These are phyloP conservation scores for Citrus inodora DNA, from an alignment of 345 rosid species.

Conservation along the genomic window DNA sequence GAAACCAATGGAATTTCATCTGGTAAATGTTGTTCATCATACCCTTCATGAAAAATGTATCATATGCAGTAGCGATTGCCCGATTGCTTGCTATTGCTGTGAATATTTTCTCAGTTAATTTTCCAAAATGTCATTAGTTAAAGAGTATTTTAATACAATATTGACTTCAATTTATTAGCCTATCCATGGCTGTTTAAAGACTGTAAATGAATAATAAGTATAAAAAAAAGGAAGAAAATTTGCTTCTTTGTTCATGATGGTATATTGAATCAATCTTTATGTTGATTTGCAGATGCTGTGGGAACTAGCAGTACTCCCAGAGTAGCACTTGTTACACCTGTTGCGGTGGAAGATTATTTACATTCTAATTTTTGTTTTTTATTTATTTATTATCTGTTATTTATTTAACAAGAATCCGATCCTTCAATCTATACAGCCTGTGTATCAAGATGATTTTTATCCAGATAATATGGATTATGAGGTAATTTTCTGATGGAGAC, in stretches of 20 bases:
- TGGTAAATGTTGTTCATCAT: background rate
- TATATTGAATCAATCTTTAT: background rate
- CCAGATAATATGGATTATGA: constrained; percentile 1
- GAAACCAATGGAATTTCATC: background rate
- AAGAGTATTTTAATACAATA: background rate
- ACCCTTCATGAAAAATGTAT: no score
- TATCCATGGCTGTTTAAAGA: background rate
- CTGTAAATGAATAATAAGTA: no score
- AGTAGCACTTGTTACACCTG: background rate
- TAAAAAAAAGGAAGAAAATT: background rate
- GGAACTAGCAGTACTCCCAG: background rate
- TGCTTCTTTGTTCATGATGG: background rate
- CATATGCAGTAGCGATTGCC: fast-evolving
- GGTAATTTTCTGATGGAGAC: background rate
- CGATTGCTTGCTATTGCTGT: background rate
- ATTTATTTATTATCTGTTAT: background rate
- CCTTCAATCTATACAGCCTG: background rate
- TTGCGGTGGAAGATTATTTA: background rate
- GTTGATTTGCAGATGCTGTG: background rate
- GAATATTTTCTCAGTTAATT: no score
- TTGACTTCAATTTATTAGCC: background rate
- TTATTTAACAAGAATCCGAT: no score
- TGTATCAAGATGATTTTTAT: background rate
- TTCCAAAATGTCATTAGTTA: background rate
- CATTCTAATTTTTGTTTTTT: background rate